Conservation (phyloP, 2,329 filamentous ascomycete species). For the Malbranchea zuffiana region DNA sequence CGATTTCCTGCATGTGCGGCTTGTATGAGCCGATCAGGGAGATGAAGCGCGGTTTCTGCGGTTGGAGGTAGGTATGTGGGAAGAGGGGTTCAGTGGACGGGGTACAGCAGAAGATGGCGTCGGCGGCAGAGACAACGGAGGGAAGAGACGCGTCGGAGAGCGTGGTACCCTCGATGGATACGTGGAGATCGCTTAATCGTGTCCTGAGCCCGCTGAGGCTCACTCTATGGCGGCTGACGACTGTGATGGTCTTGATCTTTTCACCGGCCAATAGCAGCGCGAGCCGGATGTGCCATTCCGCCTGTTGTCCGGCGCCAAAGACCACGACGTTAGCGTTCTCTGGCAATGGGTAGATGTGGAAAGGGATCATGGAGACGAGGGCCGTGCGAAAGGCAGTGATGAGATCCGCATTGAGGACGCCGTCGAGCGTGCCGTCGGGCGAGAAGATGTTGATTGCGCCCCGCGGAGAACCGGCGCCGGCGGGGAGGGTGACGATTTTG, state of each 20-base stretch:
- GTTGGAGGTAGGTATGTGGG: conserved; percentile 26
- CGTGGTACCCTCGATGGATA: conserved; percentile 4
- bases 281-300: conserved; percentile 41
- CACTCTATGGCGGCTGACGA: conserved; percentile 59
- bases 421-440: conserved; percentile 50
- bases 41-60: conserved; percentile 33
- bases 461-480: conserved; percentile 38
- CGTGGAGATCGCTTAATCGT: conserved; percentile 17
- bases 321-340: conserved; percentile 32
- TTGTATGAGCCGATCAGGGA: conserved; percentile 45
- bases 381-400: conserved; percentile 74
- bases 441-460: conserved; percentile 61
- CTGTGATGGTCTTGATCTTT: conserved; percentile 53
- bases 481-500: conserved; percentile 58
- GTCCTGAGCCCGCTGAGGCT: conserved; percentile 42
- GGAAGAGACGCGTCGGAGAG: conserved; percentile 19
- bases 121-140: conserved; percentile 23
- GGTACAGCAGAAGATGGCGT: conserved; percentile 42
- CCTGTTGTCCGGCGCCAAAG: conserved; percentile 41
- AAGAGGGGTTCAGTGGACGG: conserved; percentile 38
- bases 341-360: conserved; percentile 36
- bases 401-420: conserved; percentile 60
- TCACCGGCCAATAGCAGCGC: conserved; percentile 38
- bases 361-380: conserved; percentile 56
- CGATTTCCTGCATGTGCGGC: conserved; percentile 44